Conservation (phyloP, 2,329 filamentous ascomycete genomes). For the Nemania sp. region DNA sequence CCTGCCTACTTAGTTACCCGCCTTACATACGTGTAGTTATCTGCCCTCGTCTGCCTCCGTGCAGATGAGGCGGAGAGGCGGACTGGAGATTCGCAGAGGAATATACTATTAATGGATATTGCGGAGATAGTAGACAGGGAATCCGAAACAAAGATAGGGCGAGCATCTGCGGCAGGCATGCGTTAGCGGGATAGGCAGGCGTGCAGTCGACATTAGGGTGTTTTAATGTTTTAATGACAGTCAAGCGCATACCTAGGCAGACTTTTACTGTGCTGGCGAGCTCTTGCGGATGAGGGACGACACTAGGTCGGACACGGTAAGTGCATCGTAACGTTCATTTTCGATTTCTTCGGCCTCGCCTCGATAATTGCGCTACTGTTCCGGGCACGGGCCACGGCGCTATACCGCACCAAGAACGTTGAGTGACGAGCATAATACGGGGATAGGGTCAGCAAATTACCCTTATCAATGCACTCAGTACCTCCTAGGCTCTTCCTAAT, state of each 20-base stretch:
- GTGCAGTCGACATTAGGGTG: constrained; percentile 5
- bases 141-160: not conserved
- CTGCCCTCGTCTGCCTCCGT: too few relatives aligned
- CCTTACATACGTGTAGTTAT: too few relatives aligned
- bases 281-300: too few relatives aligned
- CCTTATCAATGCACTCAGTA: constrained; percentile 35
- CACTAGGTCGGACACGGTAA: too few relatives aligned
- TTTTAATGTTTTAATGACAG: not conserved
- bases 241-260: constrained; percentile 1
- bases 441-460: constrained; percentile 32
- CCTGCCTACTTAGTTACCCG: not conserved
- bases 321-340: too few relatives aligned
- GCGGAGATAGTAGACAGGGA: constrained; percentile 1
- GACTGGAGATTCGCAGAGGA: constrained; percentile 17
- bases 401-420: constrained; percentile 18
- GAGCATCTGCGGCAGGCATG: not conserved
- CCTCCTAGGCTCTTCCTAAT: too few relatives aligned
- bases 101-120: constrained; percentile 10
- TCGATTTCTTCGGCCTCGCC: constrained; percentile 20
- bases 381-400: constrained; percentile 23
- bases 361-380: constrained; percentile 22
- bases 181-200: too few relatives aligned
- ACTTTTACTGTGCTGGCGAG: too few relatives aligned
- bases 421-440: constrained; percentile 28
- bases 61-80: constrained; percentile 9